Evolutionary conservation across 2,329 filamentous ascomycete species (phyloP).

Genomic region (Colletotrichum sp.): DNA sequence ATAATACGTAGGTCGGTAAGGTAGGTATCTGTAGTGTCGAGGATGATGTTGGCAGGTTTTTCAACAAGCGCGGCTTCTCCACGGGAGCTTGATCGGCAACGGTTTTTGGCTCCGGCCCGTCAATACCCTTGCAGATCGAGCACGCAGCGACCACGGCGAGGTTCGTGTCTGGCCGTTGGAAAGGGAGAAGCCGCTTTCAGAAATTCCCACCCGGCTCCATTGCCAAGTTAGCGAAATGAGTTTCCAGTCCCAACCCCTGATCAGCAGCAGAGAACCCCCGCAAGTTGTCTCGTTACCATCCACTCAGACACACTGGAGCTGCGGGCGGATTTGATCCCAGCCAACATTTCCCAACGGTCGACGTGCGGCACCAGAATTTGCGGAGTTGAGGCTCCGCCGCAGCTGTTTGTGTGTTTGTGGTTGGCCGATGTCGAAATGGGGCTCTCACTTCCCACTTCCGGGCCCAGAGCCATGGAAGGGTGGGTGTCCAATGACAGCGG

Average conservation of each 20-base stretch:
- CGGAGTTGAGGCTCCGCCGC: not conserved
- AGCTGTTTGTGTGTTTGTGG: not conserved
- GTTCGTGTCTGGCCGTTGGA: not conserved
- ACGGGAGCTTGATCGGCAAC: not conserved
- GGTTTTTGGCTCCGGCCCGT: not conserved
- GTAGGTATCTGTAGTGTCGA: not conserved
- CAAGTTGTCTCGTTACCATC: not conserved
- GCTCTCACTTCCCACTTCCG: not conserved
- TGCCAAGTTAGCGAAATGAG: not conserved
- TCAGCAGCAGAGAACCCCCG: not conserved
- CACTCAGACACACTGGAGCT: not conserved
- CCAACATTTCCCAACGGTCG: not conserved
- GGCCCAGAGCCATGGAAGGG: not conserved
- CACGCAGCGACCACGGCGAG: not conserved
- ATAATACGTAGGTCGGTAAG: no score
- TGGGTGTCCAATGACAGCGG: not conserved
- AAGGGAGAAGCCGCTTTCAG: not conserved
- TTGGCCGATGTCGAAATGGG: not conserved
- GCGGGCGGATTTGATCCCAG: not conserved
- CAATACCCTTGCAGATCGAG: not conserved
- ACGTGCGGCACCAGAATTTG: not conserved
- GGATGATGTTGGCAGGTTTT: not conserved
- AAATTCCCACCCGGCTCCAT: not conserved
- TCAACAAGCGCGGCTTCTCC: not conserved
- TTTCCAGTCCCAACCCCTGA: not conserved